A percentile compares a stretch with the other conserved stretches of the same genome.
Conservation (phyloP, 208 protist species). For the Kentomonas sorsogonicus region DNA sequence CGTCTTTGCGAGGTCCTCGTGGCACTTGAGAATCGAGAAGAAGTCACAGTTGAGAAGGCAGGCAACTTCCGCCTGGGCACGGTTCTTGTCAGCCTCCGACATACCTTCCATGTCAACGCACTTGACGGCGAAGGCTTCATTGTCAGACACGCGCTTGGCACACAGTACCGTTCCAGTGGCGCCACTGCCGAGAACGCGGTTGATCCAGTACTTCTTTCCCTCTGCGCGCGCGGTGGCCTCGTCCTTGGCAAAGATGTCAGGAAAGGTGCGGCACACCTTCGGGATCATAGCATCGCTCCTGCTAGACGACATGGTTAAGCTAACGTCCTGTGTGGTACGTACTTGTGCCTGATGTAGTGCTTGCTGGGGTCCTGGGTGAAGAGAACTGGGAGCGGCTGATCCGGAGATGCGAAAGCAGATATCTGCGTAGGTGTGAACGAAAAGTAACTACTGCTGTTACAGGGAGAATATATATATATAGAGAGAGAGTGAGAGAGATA, state of each 20-base stretch:
- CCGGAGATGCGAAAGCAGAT: too few species aligned
- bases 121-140: constrained; percentile 58
- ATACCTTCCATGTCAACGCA: constrained; percentile 68
- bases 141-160: constrained; percentile 51
- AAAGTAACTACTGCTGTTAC: too few species aligned
- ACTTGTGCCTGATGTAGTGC: not conserved
- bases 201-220: constrained; percentile 77
- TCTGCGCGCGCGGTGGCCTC: constrained; percentile 53
- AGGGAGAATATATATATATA: not conserved
- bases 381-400: too few species aligned
- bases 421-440: too few species aligned
- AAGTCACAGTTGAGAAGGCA: constrained; percentile 69
- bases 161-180: constrained; percentile 53
- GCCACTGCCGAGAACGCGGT: constrained; percentile 57
- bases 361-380: not conserved
- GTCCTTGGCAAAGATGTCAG: constrained; percentile 59
- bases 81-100: constrained; percentile 72
- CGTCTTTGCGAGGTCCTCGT: constrained; percentile 60
- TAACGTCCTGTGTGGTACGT: not conserved
- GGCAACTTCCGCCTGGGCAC: constrained; percentile 54
- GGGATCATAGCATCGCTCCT: constrained; percentile 65
- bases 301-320: constrained; percentile 35
- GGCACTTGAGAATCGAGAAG: constrained; percentile 80
- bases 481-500: not conserved
- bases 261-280: constrained; percentile 55